These are phyloP conservation scores for Talaromyces rugulosus DNA, from an alignment of 2,329 filamentous ascomycete genomes.

Conservation along the genomic window DNA sequence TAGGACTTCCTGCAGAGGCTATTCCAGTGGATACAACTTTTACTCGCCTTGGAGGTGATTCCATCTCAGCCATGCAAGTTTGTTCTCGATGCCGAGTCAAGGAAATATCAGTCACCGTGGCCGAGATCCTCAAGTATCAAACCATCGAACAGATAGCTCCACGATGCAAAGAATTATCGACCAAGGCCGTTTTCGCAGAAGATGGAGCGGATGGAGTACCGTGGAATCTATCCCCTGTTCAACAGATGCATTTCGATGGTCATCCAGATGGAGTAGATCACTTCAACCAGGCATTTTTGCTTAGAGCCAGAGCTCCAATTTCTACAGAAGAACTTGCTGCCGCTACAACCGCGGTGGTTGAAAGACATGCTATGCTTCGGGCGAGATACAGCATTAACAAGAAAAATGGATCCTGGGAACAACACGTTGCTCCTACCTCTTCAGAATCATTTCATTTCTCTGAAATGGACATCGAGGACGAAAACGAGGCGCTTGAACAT, in stretches of 20 bases:
- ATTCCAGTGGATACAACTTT: neutral
- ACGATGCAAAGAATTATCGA: neutral
- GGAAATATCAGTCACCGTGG: neutral
- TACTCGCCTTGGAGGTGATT: conserved; percentile 1
- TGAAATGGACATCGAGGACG: neutral
- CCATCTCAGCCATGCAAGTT: conserved; percentile 4
- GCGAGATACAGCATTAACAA: neutral
- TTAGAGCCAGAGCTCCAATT: neutral
- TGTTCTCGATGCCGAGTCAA: neutral
- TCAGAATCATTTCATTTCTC: neutral
- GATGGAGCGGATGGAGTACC: neutral
- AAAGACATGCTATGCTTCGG: conserved; percentile 4
- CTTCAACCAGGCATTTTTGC: neutral
- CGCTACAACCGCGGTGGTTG: neutral
- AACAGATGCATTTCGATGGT: neutral
- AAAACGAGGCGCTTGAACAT: neutral
- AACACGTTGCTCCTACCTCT: neutral
- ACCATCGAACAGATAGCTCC: conserved; percentile 1
- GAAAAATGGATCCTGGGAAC: neutral
- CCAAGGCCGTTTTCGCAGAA: neutral
- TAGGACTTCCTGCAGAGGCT: neutral
- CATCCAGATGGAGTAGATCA: neutral
- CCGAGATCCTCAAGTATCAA: neutral
- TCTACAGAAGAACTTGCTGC: neutral
- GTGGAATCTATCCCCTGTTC: neutral